phyloP scores from a whole-genome alignment of 371 early-diverging fungal genomes.

The Actinomortierella ambigua region DNA sequence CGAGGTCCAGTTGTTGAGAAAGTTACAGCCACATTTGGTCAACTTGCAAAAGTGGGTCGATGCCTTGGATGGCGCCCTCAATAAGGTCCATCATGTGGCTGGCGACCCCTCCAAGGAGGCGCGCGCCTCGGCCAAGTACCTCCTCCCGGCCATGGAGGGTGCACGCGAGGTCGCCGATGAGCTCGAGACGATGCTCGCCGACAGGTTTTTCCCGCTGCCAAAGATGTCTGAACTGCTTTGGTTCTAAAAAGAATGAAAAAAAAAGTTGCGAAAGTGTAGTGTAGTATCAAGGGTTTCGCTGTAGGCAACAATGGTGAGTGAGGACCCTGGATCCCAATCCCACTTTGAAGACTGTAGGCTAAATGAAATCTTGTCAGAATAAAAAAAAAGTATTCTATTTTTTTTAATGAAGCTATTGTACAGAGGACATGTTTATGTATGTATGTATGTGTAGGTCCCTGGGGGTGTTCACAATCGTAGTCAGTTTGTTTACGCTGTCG shows the following conservation, averaged over 20 bases:
- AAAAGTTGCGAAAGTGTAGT: too few relatives aligned
- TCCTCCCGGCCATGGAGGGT: constrained; percentile 74
- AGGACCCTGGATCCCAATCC: too few relatives aligned
- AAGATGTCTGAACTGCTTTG: constrained; percentile 93
- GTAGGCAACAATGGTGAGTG: too few relatives aligned
- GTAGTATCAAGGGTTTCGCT: too few relatives aligned
- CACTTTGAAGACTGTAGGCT: too few relatives aligned
- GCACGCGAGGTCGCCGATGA: constrained; percentile 77
- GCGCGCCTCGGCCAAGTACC: constrained; percentile 55
- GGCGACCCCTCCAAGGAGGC: constrained; percentile 67
- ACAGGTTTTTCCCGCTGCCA: constrained; percentile 94
- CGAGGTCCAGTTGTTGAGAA: constrained; percentile 71
- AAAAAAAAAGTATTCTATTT: too few relatives aligned
- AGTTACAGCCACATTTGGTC: constrained; percentile 61
- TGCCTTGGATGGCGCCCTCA: constrained; percentile 63
- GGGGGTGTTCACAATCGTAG: too few relatives aligned
- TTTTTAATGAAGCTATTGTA: too few relatives aligned
- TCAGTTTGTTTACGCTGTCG: too few relatives aligned
- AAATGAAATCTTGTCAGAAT: too few relatives aligned
- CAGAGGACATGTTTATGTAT: too few relatives aligned
- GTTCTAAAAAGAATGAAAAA: constrained; percentile 15
- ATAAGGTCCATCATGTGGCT: constrained; percentile 53
- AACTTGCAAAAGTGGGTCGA: constrained; percentile 58
- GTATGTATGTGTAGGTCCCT: too few relatives aligned
- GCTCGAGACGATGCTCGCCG: constrained; percentile 79